Percentiles rank a stretch among this genome's conserved stretches.
These are phyloP conservation scores for Pseudoscleropodium purum DNA, from an alignment of 225 moss, liverwort and hornwort species.

Conservation along the genomic window DNA sequence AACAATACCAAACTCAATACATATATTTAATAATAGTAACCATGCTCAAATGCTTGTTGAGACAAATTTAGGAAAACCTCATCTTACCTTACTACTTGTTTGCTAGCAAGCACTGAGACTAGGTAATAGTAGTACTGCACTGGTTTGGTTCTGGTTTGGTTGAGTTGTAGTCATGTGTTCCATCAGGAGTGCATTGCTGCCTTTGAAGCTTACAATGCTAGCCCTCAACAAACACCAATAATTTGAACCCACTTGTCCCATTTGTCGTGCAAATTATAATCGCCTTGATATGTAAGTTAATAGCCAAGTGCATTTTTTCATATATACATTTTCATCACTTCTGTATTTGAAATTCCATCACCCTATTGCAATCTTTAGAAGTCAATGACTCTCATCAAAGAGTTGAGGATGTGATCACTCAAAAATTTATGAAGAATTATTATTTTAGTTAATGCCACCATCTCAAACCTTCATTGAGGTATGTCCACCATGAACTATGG, in stretches of 20 bases:
- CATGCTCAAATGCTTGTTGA: not conserved
- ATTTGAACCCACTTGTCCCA: conserved; percentile 22
- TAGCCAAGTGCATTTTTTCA: not conserved
- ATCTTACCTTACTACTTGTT: not conserved
- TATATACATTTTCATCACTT: not conserved
- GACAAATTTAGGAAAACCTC: not conserved
- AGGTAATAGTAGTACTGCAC: not conserved
- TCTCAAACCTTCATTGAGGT: not conserved
- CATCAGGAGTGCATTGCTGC: conserved; percentile 26
- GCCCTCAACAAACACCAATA: not conserved
- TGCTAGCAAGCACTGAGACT: conserved; percentile 7
- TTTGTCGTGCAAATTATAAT: conserved; percentile 31
- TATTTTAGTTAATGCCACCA: not conserved
- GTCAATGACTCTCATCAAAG: not conserved
- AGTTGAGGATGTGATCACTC: not conserved
- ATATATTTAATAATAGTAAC: too few relatives aligned
- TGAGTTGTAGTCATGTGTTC: conserved; percentile 47
- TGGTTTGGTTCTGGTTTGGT: conserved; percentile 40
- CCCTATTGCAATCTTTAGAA: not conserved
- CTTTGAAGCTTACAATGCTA: conserved; percentile 27
- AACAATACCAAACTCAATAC: not conserved
- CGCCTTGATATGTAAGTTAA: conserved; percentile 18
- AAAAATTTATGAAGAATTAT: not conserved
- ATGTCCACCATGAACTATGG: not conserved
- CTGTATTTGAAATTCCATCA: not conserved